Evolutionary conservation across 2,329 filamentous ascomycete genomes (phyloP), one percentile per base, ranked within the genome.

Genomic region (Pyricularia sp.): DNA sequence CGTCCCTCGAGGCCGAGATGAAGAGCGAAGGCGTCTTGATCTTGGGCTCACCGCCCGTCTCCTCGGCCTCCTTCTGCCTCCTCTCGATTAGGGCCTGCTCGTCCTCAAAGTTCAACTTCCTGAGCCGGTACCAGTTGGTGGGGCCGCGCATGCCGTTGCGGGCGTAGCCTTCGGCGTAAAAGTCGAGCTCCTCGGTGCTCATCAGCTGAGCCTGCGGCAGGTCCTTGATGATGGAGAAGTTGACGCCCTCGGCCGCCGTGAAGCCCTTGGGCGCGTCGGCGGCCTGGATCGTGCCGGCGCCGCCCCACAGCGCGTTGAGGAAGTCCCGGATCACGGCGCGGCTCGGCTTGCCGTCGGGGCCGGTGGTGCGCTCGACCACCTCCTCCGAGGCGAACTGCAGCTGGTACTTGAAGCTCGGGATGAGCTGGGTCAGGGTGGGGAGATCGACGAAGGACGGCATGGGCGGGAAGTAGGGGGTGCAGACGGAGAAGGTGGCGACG

Each of bases 41-140:
- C 69, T 78, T 82, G 31, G 70, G 72, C n/a, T 72, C 65, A 66
- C 88, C 88, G 59, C 87, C 84, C 68, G 86, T 81, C 75, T 82
- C 68, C 14, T 50, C 30, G 50, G 17, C 33, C 36, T 42, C 88
- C 74, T 88, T 88, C 70, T 86, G 81, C 68, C 87, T 82, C 58
- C 91, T 80, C 50, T 83, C 77, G 67, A 87, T 82, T 59, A 92
- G 81, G 61, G 82, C 77, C 65, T 77, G 72, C 75, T 97, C 95
- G 71, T 97, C 92, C 59, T 92, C 85, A 76, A 84, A 91, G 78
- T 97, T 97, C 71, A 90, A 78, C 77, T 86, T 81, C 25, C 86
- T 83, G 2, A 86, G 91, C 63, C 93, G 88, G 80, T 99, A 99
- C 92, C 93, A 97, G 79, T 94, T 95, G 70, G 93, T 82, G 20